Percentiles rank a stretch among this genome's conserved stretches.
Evolutionary conservation across 306 rosid species (phyloP).

Genomic region (Malus sylvestris): DNA sequence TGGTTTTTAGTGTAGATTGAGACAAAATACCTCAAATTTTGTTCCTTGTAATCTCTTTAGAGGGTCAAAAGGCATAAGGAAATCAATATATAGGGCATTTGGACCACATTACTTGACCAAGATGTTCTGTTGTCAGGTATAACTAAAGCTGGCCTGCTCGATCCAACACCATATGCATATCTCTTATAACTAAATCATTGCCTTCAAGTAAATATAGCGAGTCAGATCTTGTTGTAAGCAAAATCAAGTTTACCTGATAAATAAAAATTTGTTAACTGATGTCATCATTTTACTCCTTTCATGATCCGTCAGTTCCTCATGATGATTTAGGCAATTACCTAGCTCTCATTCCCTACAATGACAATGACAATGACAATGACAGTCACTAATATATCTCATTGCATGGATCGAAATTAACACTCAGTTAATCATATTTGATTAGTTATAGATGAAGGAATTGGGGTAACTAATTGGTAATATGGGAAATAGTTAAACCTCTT

Average conservation of each 20-base stretch:
- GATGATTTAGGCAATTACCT: neutral
- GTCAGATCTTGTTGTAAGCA: neutral
- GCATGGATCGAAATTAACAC: neutral
- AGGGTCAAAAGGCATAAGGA: conserved; percentile 13
- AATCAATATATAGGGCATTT: neutral
- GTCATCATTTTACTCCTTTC: neutral
- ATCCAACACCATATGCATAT: too few relatives aligned
- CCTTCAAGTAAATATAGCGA: too few relatives aligned
- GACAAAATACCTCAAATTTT: neutral
- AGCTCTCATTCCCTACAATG: neutral
- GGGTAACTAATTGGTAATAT: too few relatives aligned
- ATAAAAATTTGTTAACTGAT: neutral
- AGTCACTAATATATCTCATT: neutral
- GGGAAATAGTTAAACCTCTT: too few relatives aligned
- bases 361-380: too few relatives aligned
- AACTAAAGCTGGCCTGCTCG: neutral
- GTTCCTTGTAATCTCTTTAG: neutral
- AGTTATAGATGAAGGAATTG: neutral
- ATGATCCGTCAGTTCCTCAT: neutral
- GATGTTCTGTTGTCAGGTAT: neutral
- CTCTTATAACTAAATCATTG: too few relatives aligned
- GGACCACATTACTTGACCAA: conserved; percentile 10
- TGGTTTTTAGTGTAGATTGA: neutral
- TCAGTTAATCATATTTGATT: neutral
- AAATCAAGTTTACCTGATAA: neutral